phyloP scores from a whole-genome alignment of 129 eudicot genomes.

The Oenanthe sinensis region DNA sequence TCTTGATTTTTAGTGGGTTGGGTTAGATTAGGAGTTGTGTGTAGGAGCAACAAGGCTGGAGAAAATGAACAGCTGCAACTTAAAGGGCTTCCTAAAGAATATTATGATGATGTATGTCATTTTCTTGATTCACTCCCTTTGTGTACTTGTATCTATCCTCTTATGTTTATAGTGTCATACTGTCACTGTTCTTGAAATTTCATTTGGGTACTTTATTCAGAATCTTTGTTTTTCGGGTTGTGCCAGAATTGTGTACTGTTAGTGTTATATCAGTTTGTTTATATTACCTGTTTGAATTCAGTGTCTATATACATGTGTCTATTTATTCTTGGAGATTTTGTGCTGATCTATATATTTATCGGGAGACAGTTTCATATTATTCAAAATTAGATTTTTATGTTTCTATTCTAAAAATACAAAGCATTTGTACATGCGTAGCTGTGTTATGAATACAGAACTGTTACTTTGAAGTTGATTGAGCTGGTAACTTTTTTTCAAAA shows the following conservation, averaged over 20 bases:
- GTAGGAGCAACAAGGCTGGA: constrained; percentile 56
- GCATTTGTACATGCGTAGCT: background rate
- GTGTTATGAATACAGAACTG: background rate
- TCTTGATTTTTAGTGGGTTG: constrained; percentile 5
- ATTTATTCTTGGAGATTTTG: background rate
- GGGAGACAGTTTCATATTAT: background rate
- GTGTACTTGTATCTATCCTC: background rate
- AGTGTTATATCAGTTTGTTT: background rate
- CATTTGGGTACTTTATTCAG: background rate
- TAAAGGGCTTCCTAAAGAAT: constrained; percentile 62
- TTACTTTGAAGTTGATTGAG: background rate
- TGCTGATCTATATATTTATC: background rate
- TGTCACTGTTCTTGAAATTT: background rate
- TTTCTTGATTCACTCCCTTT: background rate
- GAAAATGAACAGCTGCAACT: constrained; percentile 62
- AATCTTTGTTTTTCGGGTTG: background rate
- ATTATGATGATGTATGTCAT: constrained; percentile 68
- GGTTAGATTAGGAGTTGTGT: constrained; percentile 27
- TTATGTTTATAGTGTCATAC: background rate
- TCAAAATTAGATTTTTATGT: background rate
- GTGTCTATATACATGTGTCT: background rate
- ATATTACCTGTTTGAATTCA: background rate
- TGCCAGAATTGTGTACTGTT: background rate
- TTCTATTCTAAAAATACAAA: too few species aligned
- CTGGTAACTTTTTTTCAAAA: background rate